These are phyloP conservation scores for Scleroderma bovista DNA, from an alignment of 768 basidiomycete genomes.

Conservation along the genomic window DNA sequence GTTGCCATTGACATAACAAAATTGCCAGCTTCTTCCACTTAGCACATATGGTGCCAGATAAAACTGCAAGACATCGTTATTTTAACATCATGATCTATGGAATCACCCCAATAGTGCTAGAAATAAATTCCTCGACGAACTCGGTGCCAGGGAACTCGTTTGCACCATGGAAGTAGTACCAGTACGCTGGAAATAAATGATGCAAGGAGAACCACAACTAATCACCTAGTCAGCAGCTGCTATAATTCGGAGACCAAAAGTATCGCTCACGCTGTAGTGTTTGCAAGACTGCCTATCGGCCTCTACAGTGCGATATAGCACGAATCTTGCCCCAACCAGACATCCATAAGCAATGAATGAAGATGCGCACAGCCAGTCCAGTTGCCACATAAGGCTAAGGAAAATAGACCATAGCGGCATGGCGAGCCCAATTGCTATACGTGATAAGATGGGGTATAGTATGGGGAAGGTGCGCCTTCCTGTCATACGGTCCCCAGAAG, in stretches of 20 bases:
- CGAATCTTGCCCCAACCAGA: constrained; percentile 15
- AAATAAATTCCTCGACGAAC: background rate
- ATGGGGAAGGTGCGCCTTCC: constrained; percentile 39
- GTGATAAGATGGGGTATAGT: constrained; percentile 23
- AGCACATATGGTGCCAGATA: no score
- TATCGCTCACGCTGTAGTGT: constrained; percentile 16
- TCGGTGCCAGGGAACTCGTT: background rate
- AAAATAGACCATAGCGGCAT: constrained; percentile 22
- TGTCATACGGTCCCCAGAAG: constrained; percentile 31
- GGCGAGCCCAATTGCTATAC: constrained; percentile 13
- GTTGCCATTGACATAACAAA: no score
- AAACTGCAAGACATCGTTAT: no score
- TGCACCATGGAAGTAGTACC: background rate
- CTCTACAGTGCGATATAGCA: constrained; percentile 11
- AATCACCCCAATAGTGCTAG: background rate
- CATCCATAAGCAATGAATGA: constrained; percentile 14
- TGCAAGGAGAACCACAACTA: constrained; percentile 13
- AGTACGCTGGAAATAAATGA: constrained; percentile 13
- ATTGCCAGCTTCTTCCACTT: no score
- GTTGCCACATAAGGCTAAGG: constrained; percentile 15
- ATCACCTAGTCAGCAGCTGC: background rate
- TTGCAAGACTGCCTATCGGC: constrained; percentile 19
- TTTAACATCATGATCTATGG: no score
- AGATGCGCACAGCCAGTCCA: constrained; percentile 8
- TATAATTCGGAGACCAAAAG: background rate